Evolutionary conservation across 2,329 filamentous ascomycete species (phyloP), one percentile per base, ranked within the genome.

Genomic region (Coniochaeta sp.): DNA sequence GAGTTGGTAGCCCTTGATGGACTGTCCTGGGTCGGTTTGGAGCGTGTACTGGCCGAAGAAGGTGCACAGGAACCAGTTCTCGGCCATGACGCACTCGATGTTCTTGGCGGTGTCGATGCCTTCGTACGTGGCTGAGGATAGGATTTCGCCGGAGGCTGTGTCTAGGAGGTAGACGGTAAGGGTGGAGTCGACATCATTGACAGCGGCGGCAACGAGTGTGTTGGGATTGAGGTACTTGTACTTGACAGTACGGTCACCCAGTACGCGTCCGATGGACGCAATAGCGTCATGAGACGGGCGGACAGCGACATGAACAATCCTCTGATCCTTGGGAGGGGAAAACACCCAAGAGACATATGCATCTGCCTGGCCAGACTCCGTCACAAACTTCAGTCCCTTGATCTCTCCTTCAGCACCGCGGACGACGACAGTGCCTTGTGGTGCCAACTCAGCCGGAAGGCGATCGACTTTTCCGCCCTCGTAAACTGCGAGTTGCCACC

Each of bases 181-280:
- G 1, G 81, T 81, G 3, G 78, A 81, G 2, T 80, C 69, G 12
- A 78, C 76, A 24, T 88, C 81, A 36, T 88, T 81, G 2, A 87
- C 76, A 1, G 90, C 81, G 1, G 89, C 90, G 54, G 96, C 80
- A 0, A 98, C 81, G 2, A 92, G 80, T 7, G 91, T 83, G 74
- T 96, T 97, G 0, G 90, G 86, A 76, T 96, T 96, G 44, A 99
- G 78, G 71, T 98, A 98, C 76, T 99, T 99, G 84, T 99, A 99
- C 64, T 93, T 84, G 56, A 99, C 95, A n/a, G 87, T 88, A 50
- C 95, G 86, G 69, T 99, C 89, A 28, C 92, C 93, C 24, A 99
- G 83, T 1, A 98, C 95, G 62, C 91, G 91, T 11, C 95, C 95
- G 67, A 99, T 96, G 0, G 95, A 98, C 3, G 95, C 93, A 56